A percentile compares a stretch with the other conserved stretches of the same genome.
Conservation (phyloP, 2,329 filamentous ascomycete genomes). For the Clarireedia monteithiana region DNA sequence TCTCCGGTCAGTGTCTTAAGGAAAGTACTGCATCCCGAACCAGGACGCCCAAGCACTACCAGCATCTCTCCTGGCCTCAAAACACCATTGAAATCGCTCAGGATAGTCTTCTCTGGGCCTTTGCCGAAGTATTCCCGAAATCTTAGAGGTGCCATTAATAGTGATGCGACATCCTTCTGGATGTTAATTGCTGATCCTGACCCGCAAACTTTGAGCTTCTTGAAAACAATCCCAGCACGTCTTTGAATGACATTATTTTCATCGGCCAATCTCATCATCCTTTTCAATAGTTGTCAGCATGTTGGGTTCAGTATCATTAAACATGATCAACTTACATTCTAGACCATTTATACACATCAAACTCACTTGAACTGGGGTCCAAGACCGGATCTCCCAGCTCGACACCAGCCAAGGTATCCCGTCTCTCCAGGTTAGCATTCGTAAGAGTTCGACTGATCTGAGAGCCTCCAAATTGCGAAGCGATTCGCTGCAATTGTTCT, state of each 20-base stretch:
- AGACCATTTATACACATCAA: slow-evolving; percentile 22
- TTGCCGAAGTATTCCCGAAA: slow-evolving; percentile 47
- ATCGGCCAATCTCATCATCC: slow-evolving; percentile 37
- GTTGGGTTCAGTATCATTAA: background rate
- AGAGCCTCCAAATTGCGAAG: slow-evolving; percentile 17
- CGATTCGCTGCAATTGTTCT: slow-evolving; percentile 22
- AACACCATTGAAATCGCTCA: slow-evolving; percentile 56
- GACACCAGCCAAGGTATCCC: slow-evolving; percentile 31
- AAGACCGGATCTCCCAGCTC: slow-evolving; percentile 39
- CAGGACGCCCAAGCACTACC: slow-evolving; percentile 60
- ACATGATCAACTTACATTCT: slow-evolving; percentile 15
- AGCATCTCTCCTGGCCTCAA: slow-evolving; percentile 59
- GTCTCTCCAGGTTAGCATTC: slow-evolving; percentile 12
- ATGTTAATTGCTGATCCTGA: slow-evolving; percentile 60
- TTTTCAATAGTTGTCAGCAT: background rate
- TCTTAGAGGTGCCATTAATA: slow-evolving; percentile 50
- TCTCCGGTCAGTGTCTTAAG: slow-evolving; percentile 54
- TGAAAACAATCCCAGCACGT: slow-evolving; percentile 54
- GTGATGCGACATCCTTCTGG: slow-evolving; percentile 57
- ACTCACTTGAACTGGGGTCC: slow-evolving; percentile 39
- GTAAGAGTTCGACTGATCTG: slow-evolving; percentile 11
- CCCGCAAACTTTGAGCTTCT: slow-evolving; percentile 58
- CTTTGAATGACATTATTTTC: slow-evolving; percentile 46
- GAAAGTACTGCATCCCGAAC: slow-evolving; percentile 56
- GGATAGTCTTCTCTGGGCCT: slow-evolving; percentile 48